A percentile compares a stretch with the other conserved stretches of the same genome.
phyloP scores from a whole-genome alignment of 306 rosid genomes.

The Castanea sativa region DNA sequence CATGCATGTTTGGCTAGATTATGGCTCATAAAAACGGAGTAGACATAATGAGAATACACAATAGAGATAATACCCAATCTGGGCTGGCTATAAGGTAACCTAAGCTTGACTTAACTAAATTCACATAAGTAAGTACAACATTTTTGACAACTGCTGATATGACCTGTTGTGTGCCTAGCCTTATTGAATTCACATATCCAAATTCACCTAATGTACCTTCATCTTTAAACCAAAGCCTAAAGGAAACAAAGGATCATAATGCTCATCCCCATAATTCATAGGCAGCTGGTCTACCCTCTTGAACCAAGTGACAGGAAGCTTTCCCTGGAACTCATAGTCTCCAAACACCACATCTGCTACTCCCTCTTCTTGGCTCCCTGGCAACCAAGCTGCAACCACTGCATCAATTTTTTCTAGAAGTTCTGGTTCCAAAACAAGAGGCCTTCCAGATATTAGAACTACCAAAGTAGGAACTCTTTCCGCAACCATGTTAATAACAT shows the following conservation, averaged over 20 bases:
- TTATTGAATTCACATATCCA: no score
- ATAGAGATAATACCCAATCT: no score
- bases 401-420: conserved; percentile 58
- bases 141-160: no score
- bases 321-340: conserved; percentile 59
- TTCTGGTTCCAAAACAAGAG: conserved; percentile 55
- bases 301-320: conserved; percentile 78
- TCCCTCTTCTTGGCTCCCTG: conserved; percentile 76
- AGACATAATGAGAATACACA: no score
- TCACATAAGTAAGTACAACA: no score
- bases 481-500: conserved; percentile 53
- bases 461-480: conserved; percentile 67
- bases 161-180: no score
- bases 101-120: no score
- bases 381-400: conserved; percentile 86
- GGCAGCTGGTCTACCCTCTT: conserved; percentile 46
- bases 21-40: no score
- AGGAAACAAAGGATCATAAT: conserved; percentile 61
- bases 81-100: no score
- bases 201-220: no score
- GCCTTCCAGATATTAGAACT: conserved; percentile 78
- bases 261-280: conserved; percentile 19
- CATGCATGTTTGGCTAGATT: no score
- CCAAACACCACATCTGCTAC: conserved; percentile 76
- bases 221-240: conserved; percentile 48